Conservation (phyloP, 2,329 filamentous ascomycete species). For the Fusarium humuli region DNA sequence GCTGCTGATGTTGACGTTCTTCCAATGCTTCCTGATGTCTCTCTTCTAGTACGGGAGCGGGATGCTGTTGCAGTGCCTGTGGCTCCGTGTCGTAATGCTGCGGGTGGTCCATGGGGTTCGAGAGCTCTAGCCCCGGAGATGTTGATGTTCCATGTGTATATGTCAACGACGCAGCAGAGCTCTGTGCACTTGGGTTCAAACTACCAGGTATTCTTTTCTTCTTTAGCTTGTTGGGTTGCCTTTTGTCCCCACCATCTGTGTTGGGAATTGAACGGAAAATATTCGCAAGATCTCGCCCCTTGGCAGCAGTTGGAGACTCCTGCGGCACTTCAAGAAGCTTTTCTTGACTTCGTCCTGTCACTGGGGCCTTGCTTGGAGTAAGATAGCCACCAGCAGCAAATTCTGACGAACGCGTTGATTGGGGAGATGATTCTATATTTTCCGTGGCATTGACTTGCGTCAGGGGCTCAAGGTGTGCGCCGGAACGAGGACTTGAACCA, state of each 20-base stretch:
- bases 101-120: slow-evolving; percentile 60
- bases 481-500: slow-evolving; percentile 47
- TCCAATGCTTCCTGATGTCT: slow-evolving; percentile 35
- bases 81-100: slow-evolving; percentile 37
- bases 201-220: slow-evolving; percentile 85
- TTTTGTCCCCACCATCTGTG: slow-evolving; percentile 68
- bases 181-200: slow-evolving; percentile 87
- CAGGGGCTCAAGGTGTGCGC: slow-evolving; percentile 54
- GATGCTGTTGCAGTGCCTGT: slow-evolving; percentile 33
- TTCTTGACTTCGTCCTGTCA: slow-evolving; percentile 62
- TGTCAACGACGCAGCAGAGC: slow-evolving; percentile 81
- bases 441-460: slow-evolving; percentile 50
- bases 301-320: slow-evolving; percentile 65
- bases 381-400: slow-evolving; percentile 42
- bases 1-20: slow-evolving; percentile 28
- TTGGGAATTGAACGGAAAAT: slow-evolving; percentile 79
- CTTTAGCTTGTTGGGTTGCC: slow-evolving; percentile 88
- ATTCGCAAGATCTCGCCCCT: slow-evolving; percentile 74
- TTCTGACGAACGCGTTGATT: slow-evolving; percentile 49
- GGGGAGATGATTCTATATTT: slow-evolving; percentile 38
- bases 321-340: slow-evolving; percentile 58
- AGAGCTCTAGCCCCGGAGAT: slow-evolving; percentile 60
- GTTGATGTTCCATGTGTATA: slow-evolving; percentile 57
- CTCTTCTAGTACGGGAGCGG: slow-evolving; percentile 39
- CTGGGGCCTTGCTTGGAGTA: slow-evolving; percentile 47